A percentile compares a stretch with the other conserved stretches of the same genome.
Evolutionary conservation across 139 green algal species (phyloP).

Genomic region (Diplosphaera chodatii): DNA sequence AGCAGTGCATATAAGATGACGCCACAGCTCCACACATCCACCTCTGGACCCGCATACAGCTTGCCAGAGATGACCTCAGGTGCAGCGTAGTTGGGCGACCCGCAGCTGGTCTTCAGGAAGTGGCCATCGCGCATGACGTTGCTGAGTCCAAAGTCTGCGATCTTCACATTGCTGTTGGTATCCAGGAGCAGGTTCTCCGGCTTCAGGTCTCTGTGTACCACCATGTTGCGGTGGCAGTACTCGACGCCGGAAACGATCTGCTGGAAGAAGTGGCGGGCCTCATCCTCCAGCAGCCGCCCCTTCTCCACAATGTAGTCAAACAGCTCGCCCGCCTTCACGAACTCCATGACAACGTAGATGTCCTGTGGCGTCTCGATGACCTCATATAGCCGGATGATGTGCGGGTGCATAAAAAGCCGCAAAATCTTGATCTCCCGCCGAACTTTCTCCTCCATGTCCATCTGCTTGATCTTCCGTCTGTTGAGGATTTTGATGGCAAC

Average conservation of each 20-base stretch:
- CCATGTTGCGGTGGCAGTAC: constrained; percentile 67
- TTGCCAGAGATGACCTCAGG: constrained; percentile 96
- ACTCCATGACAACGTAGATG: constrained; percentile 99
- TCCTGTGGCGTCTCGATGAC: constrained; percentile 94
- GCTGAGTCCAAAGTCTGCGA: constrained; percentile 93
- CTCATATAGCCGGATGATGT: constrained; percentile 99
- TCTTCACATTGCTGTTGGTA: constrained; percentile 83
- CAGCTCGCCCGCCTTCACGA: constrained; percentile 93
- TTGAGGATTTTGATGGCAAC: constrained; percentile 99
- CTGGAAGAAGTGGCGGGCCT: constrained; percentile 98
- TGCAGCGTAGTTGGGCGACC: constrained; percentile 96
- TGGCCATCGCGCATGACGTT: constrained; percentile 99
- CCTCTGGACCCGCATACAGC: constrained; percentile 95
- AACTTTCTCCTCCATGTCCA: constrained; percentile 99
- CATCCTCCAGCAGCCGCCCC: constrained; percentile 91
- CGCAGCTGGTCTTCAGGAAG: constrained; percentile 98
- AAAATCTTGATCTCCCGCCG: constrained; percentile 95
- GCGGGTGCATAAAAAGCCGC: constrained; percentile 98
- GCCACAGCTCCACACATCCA: constrained; percentile 98
- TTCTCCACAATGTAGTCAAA: constrained; percentile 99
- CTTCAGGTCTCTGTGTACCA: constrained; percentile 75
- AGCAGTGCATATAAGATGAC: constrained; percentile 99
- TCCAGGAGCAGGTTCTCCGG: constrained; percentile 94
- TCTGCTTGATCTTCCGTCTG: constrained; percentile 95
- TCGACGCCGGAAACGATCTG: constrained; percentile 96